These are phyloP conservation scores for Microbotryum silenes-acaulis DNA, from an alignment of 1,284 basidiomycete species.

Conservation along the genomic window DNA sequence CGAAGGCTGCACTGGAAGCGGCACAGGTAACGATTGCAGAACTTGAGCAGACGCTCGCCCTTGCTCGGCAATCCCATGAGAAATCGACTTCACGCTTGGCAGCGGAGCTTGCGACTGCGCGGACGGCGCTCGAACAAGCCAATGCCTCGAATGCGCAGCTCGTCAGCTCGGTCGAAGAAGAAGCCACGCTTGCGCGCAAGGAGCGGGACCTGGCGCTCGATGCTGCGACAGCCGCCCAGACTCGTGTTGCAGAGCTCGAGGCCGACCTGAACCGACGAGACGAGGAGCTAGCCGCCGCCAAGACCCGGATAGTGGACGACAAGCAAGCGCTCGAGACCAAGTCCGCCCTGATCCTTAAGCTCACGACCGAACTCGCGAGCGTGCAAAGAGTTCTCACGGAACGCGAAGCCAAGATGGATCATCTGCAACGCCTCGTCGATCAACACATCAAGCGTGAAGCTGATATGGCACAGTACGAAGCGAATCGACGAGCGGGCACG, in stretches of 20 bases:
- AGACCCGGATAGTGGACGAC: not conserved
- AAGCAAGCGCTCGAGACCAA: not conserved
- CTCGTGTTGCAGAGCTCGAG: constrained; percentile 14
- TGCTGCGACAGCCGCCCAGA: constrained; percentile 6
- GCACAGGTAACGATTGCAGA: too few species aligned
- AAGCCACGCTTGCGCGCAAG: not conserved
- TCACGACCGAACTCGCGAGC: not conserved
- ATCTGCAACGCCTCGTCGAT: constrained; percentile 8
- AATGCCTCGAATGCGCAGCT: too few species aligned
- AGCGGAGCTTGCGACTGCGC: too few species aligned
- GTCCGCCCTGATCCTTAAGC: too few species aligned
- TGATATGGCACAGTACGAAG: constrained; percentile 3
- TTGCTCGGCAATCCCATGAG: too few species aligned
- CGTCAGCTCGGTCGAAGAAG: too few species aligned
- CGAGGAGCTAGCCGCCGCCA: not conserved
- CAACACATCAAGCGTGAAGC: constrained; percentile 4
- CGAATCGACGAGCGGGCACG: constrained; percentile 8
- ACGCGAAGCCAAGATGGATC: not conserved
- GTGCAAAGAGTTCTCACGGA: not conserved
- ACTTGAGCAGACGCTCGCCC: too few species aligned
- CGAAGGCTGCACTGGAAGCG: too few species aligned
- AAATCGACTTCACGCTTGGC: too few species aligned
- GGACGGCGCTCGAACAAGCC: too few species aligned
- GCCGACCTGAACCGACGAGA: constrained; percentile 3
- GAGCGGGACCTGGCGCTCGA: constrained; percentile 15